phyloP scores from a whole-genome alignment of 805 yeast species.

The Teunomyces barrocoloradensis region DNA sequence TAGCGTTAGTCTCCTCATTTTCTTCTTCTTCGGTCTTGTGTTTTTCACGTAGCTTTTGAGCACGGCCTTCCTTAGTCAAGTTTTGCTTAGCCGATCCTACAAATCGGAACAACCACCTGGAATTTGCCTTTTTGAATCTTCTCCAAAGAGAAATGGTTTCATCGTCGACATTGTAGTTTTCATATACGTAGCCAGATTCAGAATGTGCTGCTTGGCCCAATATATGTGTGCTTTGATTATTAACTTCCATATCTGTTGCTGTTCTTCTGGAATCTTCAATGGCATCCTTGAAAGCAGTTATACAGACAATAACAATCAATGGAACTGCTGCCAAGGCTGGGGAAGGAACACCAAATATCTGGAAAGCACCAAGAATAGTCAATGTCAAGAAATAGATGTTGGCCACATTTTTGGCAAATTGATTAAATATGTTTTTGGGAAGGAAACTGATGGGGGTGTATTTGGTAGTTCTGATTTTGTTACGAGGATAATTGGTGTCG shows the following conservation, averaged over 20 bases:
- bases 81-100: slow-evolving; percentile 27
- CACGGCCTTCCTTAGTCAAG: slow-evolving; percentile 35
- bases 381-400: slow-evolving; percentile 80
- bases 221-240: slow-evolving; percentile 70
- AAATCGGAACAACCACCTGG: slow-evolving; percentile 26
- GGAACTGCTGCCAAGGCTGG: slow-evolving; percentile 79
- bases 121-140: slow-evolving; percentile 55
- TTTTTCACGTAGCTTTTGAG: slow-evolving; percentile 17
- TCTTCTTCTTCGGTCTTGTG: neutral
- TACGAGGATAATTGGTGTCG: slow-evolving; percentile 64
- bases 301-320: slow-evolving; percentile 67
- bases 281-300: slow-evolving; percentile 79
- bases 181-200: slow-evolving; percentile 23
- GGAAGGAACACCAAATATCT: slow-evolving; percentile 77
- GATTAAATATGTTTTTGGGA: slow-evolving; percentile 78
- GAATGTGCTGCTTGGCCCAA: slow-evolving; percentile 44
- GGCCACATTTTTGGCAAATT: slow-evolving; percentile 76
- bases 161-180: slow-evolving; percentile 59
- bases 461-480: slow-evolving; percentile 92
- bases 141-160: slow-evolving; percentile 70
- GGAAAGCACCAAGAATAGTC: slow-evolving; percentile 69
- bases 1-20: slow-evolving; percentile 5
- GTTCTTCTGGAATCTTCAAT: slow-evolving; percentile 79
- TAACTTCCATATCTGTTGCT: slow-evolving; percentile 66
- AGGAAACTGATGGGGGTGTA: slow-evolving; percentile 87